Evolutionary conservation across 2,329 filamentous ascomycete species (phyloP), one percentile per base, ranked within the genome.

Genomic region (Verticillium tricorpus): DNA sequence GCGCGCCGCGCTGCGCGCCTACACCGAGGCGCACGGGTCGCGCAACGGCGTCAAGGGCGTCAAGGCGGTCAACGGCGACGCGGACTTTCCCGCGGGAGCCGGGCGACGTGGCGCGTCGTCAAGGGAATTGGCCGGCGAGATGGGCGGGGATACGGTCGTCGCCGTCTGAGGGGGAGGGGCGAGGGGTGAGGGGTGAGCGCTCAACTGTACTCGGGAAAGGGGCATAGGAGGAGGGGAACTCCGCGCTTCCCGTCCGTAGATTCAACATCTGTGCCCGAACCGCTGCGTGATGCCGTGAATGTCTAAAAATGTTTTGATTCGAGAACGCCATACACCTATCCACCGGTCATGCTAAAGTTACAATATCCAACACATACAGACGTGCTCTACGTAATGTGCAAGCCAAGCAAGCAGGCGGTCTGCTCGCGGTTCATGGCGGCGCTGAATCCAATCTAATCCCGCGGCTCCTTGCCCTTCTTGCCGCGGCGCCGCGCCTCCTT

Each of bases 51-150:
- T 61, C 55, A 57, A 60, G 32, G 60, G 66, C 35, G 61, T 50
- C 55, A 64, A 64, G 45, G 35, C 56, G 9, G 55, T 50, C 11
- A 57, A 31, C 5, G 56, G 58, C 37, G 62, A 66, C 22, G 65
- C 66, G 34, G 67, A 65, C 22, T 61, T 64, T 69, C 56, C 68
- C 64, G 63, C 70, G 40, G 69, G 63, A n/a, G 61, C 69, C 62
- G 67, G 65, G 59, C 65, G 79, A 32, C 76, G 78, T n/a, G 82
- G 81, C 2, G 74, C 80, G 57, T 82, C 82, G 39, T 83, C 81
- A 68, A 72, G 84, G 60, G 83, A 85, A 67, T 68, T 87, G 73
- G 79, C 80, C 67, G 85, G 84, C 58, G 85, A 87, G 78, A 85
- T 87, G 83, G 83, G 84, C 61, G 84, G 85, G 19, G 85, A 87